phyloP scores from a whole-genome alignment of 176 grass and related monocot genomes.

The Tillandsia leiboldiana region DNA sequence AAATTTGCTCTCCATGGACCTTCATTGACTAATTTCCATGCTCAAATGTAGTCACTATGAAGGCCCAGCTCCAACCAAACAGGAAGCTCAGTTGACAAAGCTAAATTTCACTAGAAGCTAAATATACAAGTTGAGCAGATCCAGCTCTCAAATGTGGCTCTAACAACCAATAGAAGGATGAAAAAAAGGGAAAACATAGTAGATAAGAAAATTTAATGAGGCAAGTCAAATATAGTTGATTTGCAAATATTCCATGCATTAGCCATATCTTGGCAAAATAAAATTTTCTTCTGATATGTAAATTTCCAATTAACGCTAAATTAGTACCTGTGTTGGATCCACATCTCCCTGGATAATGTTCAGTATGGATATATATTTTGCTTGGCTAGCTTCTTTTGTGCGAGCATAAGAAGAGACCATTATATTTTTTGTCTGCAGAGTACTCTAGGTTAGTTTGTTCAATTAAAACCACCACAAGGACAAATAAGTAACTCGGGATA shows the following conservation, averaged over 20 bases:
- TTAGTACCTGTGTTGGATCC: constrained; percentile 85
- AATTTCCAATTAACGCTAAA: background rate
- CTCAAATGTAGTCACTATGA: too few species aligned
- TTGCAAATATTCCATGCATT: background rate
- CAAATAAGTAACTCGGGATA: background rate
- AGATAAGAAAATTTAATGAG: background rate
- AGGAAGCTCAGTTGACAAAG: too few species aligned
- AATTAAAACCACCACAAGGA: background rate
- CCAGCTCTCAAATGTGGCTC: too few species aligned
- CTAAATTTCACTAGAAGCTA: too few species aligned
- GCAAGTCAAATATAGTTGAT: background rate
- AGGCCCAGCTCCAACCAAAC: too few species aligned
- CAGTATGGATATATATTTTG: constrained; percentile 98
- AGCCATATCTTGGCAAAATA: background rate
- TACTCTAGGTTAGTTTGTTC: constrained; percentile 13
- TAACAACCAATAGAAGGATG: background rate
- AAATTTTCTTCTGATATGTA: background rate
- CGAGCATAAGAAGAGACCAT: constrained; percentile 98
- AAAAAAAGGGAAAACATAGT: background rate
- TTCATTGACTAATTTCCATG: too few species aligned
- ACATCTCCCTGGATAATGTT: constrained; percentile 99
- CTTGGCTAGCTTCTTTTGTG: constrained; percentile 98
- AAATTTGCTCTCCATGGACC: too few species aligned
- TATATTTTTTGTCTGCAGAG: constrained; percentile 91
- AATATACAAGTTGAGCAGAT: too few species aligned